Conservation (phyloP, 345 rosid species). For the Cardamine resedifolia region DNA sequence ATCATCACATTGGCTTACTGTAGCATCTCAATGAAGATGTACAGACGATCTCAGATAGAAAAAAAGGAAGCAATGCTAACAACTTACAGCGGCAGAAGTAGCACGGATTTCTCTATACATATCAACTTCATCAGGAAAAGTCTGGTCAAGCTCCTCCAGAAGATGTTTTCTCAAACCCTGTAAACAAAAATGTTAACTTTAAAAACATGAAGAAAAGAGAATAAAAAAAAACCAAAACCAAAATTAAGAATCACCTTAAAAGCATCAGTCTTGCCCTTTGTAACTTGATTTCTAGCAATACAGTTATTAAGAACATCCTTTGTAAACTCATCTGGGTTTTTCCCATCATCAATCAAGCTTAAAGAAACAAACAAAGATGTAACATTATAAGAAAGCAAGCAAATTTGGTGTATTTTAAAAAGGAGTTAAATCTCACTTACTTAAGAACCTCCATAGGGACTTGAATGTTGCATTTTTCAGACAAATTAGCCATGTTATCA, state of each 20-base stretch:
- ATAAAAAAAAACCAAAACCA: background rate
- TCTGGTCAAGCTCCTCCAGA: slow-evolving; percentile 81
- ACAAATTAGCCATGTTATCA: slow-evolving; percentile 73
- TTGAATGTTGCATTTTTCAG: slow-evolving; percentile 86
- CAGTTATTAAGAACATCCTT: slow-evolving; percentile 82
- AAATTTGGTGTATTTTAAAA: slow-evolving; percentile 6
- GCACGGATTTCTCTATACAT: slow-evolving; percentile 84
- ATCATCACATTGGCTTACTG: background rate
- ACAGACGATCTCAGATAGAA: background rate
- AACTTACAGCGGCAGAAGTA: slow-evolving; percentile 87
- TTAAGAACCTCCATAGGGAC: slow-evolving; percentile 88
- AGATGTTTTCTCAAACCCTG: slow-evolving; percentile 81
- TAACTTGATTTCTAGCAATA: slow-evolving; percentile 88
- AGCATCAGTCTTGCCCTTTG: slow-evolving; percentile 88
- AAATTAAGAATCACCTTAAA: slow-evolving; percentile 57
- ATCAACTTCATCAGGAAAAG: slow-evolving; percentile 92
- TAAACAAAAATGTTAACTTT: background rate
- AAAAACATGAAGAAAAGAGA: background rate
- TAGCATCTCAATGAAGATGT: too few species aligned
- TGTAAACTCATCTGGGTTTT: slow-evolving; percentile 95
- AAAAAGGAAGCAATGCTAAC: background rate
- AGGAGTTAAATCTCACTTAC: slow-evolving; percentile 33
- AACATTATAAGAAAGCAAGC: slow-evolving; percentile 20
- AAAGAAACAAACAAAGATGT: background rate
- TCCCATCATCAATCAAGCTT: slow-evolving; percentile 92